Conservation (phyloP, 257 asterid species). For the Fraxinus quadrangulata region DNA sequence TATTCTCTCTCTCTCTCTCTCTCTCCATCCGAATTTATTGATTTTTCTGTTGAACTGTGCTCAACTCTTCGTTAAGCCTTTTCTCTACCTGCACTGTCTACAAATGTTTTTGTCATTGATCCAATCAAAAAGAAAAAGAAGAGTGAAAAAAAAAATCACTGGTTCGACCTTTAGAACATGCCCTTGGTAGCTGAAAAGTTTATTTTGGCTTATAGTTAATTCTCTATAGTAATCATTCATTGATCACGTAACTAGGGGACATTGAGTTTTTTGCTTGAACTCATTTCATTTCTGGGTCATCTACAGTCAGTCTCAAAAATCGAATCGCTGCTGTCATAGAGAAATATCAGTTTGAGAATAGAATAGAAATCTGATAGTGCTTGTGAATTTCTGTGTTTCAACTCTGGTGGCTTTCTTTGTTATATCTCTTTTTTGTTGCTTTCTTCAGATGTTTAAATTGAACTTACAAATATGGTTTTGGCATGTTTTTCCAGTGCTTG, state of each 20-base stretch:
- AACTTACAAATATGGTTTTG: constrained; percentile 23
- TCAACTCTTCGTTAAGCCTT: not conserved
- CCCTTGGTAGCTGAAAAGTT: not conserved
- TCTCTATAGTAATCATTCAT: not conserved
- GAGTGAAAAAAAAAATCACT: not conserved
- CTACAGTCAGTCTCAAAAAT: not conserved
- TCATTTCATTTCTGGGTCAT: not conserved
- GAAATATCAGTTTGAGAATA: constrained; percentile 1
- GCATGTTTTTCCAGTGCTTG: constrained; percentile 60
- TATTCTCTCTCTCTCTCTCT: not conserved
- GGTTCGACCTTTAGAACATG: not conserved
- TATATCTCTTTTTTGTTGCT: constrained; percentile 6
- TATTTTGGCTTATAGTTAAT: not conserved
- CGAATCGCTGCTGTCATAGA: not conserved
- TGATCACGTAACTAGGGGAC: not conserved
- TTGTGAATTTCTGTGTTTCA: not conserved
- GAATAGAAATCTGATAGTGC: constrained; percentile 1
- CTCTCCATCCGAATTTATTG: not conserved
- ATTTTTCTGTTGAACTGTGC: not conserved
- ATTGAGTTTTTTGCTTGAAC: not conserved
- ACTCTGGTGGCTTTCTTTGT: not conserved
- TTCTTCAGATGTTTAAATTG: constrained; percentile 9
- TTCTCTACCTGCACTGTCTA: not conserved
- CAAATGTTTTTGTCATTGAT: not conserved
- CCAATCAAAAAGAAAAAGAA: not conserved